Base-by-base conservation (phyloP, 148 eudicot genomes). In the Cornus kousa region DNA sequence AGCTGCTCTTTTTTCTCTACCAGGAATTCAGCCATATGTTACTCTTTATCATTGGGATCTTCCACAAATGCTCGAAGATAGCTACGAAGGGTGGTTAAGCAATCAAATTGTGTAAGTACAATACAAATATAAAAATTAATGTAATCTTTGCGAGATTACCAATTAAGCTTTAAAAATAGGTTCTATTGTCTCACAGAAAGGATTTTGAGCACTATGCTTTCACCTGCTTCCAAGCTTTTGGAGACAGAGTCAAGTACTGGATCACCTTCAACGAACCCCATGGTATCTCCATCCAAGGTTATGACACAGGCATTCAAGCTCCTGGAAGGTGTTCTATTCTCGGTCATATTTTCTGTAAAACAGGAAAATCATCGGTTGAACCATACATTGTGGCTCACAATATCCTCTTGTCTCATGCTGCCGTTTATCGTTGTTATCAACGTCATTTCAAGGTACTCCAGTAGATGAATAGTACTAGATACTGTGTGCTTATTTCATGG, bases 31-130 rank as follows among this genome's bases (percentile, higher is more conserved):
- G 89, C 98, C 99, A 5, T 92, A 88, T 84, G 97, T 79, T 80
- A 96, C 99, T 67, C 79, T 96, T 35, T 96, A 88, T 78, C 99
- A 96, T 80, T 96, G 99, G 99, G 99, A 96, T 89, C 99, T 96
- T 80, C 99, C 99, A 72, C 99, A 96, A 82, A 78, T 80, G 74
- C 93, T 96, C 23, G 97, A 96, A 80, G 99, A 96, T 75, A 80
- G 77, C 72, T 96, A 96, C 35, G 97, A 90, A 75, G 99, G 99
- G 76, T 90, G 93, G 87, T 70, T 96, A 70, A 91, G 87, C 91
- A 78, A 72, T 75, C 89, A 86, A 87, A 82, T 96, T 62, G 80
- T 96, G 99, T 96, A 83, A 81, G 97, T 84, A 65, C 5, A n/a
- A 19, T 62, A 20, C 23, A n/a, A 19, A 4, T 4, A 57, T 13